Base-by-base conservation (phyloP, 257 asterid species). In the Petunia axillaris region DNA sequence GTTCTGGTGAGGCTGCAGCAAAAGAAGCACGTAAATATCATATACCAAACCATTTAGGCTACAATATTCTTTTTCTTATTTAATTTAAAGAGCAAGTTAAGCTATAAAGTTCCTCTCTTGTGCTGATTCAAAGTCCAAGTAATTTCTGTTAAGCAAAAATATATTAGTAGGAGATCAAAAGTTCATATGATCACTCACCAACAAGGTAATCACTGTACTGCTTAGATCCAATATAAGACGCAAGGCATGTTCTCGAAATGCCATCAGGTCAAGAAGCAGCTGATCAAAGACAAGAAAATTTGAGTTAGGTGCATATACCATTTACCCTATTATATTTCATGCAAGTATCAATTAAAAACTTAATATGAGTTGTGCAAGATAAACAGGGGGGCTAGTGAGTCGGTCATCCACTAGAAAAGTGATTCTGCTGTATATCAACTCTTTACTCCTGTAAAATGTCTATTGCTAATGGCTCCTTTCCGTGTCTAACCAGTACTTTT, bases 231-330 rank as follows among this genome's bases (percentile, higher is more conserved):
- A 86, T 82, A 96, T 92, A 83, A 96, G 97, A 87, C 98, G 92
- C 89, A 96, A 86, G 83, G 99, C 97, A 83, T 96, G 99, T 90
- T 96, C 99, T 50, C 97, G 97, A 83, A 96, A 96, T 53, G 94
- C 95, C 99, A 96, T 93, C 78, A 96, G 91, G 89, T 96, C 99
- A 88, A 91, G 93, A 87, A 96, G 99, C 85, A 96, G 88, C 99
- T 96, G 95, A 70, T 82, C 83, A 86, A 25, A 88, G 80, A 85
- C 70, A 84, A 87, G 53, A 67, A 70, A 82, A 64, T 76, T 66
- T 38, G 65, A 70, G 48, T 50, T 15, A 79, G 10, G 77, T 1
- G 60, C 43, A 50, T 50, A 71, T 1, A 71, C 14, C 10, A 35
- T 71, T 10, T 71, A 71, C 77, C 38, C 60, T 71, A 50, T 2